Evolutionary conservation across 1,284 basidiomycete species (phyloP), one percentile per base, ranked within the genome.

Genomic region (Apiotrichum mycotoxinovorans): DNA sequence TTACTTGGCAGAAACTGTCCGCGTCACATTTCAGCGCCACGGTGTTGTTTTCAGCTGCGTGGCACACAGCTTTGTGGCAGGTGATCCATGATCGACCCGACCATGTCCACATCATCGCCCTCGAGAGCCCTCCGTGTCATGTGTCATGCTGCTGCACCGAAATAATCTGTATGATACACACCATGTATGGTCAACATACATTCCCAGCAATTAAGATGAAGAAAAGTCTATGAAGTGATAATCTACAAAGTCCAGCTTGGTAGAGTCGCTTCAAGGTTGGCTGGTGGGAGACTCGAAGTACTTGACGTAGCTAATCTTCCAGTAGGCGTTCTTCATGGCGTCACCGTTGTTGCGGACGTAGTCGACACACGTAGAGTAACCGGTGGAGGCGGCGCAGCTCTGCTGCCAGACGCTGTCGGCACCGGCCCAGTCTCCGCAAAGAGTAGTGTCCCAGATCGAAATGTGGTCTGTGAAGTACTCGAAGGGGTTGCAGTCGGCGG

Each of bases 371-470:
- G 86, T 87, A 35, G 84, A 76, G 73, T 84, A 85, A 46, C 90
- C 90, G 18, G 91, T 94, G 63, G 82, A 80, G 65, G 84, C 78
- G n/a, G 88, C 87, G 69, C 91, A 95, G 26, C 22, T 4, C 5
- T n/a, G 7, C 22, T 46, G 26, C 91, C 91, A 94, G n/a, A 84
- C 86, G 43, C 55, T 56, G 41, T 71, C 70, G 42, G 80, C 80
- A 8, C 85, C 84, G 15, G 91, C 91, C 92, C 89, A 94, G 65
- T 91, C 87, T 60, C 91, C 91, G 66, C 89, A 90, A 66, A 65
- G 60, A 42, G 62, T 62, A 45, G 50, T 66, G 60, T 67, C 61
- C 52, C 65, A 69, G 33, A 62, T 56, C 47, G 60, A 60, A 53
- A 91, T 79, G 8, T 88, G 89, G 25, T 87, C 91, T 69, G 89